Evolutionary conservation across 192 early-diverging fungal species (phyloP).

Genomic region (Coemansia sp.): DNA sequence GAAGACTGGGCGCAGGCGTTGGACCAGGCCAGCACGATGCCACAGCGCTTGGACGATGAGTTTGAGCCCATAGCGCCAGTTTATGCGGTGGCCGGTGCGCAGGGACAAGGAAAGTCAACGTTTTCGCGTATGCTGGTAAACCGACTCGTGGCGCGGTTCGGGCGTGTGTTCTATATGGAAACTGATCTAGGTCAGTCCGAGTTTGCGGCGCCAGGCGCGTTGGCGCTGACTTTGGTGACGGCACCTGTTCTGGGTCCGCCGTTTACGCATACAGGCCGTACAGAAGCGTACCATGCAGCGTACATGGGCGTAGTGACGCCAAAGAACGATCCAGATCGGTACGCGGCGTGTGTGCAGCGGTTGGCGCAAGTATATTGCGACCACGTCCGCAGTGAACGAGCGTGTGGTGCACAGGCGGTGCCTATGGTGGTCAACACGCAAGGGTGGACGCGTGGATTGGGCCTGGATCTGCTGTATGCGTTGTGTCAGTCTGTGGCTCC

Average conservation of each 20-base stretch:
- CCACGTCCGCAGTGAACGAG: slow-evolving; percentile 31
- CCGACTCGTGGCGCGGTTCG: slow-evolving; percentile 66
- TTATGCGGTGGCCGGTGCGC: slow-evolving; percentile 70
- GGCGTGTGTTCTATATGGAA: slow-evolving; percentile 79
- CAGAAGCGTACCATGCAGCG: slow-evolving; percentile 63
- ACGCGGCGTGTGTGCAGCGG: slow-evolving; percentile 65
- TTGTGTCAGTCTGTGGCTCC: slow-evolving; percentile 63
- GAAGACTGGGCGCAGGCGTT: slow-evolving; percentile 35
- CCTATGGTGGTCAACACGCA: slow-evolving; percentile 95
- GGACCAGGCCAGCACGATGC: slow-evolving; percentile 23
- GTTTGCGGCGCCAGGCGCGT: slow-evolving; percentile 76
- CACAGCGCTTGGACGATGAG: slow-evolving; percentile 29
- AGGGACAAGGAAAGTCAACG: slow-evolving; percentile 89
- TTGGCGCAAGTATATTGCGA: slow-evolving; percentile 62
- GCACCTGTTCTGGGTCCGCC: slow-evolving; percentile 79
- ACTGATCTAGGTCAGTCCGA: slow-evolving; percentile 92
- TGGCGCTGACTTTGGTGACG: slow-evolving; percentile 73
- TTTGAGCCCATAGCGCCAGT: slow-evolving; percentile 54
- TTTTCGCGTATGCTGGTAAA: slow-evolving; percentile 78
- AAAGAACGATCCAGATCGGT: slow-evolving; percentile 78
- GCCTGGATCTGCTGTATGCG: slow-evolving; percentile 77
- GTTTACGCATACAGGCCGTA: slow-evolving; percentile 68
- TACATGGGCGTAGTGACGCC: slow-evolving; percentile 79
- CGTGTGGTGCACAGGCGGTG: slow-evolving; percentile 18
- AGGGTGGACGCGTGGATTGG: slow-evolving; percentile 90